Conservation (phyloP, 2,329 filamentous ascomycete species). For the Cercospora zeina region DNA sequence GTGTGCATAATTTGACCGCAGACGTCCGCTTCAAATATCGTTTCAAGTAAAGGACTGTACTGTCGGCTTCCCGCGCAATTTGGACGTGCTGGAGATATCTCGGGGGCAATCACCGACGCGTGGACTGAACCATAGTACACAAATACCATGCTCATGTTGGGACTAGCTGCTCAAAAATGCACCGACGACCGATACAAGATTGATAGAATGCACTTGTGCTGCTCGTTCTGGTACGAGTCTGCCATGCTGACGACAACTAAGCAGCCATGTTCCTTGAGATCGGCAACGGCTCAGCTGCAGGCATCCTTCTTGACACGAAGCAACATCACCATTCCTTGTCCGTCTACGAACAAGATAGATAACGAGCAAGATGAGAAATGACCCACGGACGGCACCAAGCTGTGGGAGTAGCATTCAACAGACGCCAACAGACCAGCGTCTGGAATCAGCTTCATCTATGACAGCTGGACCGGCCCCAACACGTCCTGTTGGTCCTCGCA, state of each 20-base stretch:
- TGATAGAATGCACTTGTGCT: background rate
- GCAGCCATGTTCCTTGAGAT: conserved; percentile 3
- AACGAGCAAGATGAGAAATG: conserved; percentile 7
- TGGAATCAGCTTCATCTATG: conserved; percentile 20
- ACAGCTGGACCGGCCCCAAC: conserved; percentile 19
- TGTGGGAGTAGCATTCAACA: background rate
- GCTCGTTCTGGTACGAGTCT: background rate
- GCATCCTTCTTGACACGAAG: background rate
- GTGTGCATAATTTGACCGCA: no score
- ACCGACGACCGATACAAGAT: background rate
- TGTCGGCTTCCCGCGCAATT: background rate
- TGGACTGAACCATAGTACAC: background rate
- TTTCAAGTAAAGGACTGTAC: background rate
- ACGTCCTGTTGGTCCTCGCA: conserved; percentile 30
- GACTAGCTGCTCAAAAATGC: background rate
- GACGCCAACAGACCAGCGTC: background rate
- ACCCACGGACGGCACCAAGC: background rate
- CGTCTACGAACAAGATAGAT: background rate
- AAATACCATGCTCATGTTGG: background rate
- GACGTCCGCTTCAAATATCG: background rate
- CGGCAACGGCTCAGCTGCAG: conserved; percentile 11
- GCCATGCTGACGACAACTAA: background rate
- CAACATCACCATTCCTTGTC: background rate
- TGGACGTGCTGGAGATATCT: background rate
- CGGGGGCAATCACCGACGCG: background rate